phyloP scores from a whole-genome alignment of 1,284 basidiomycete species.

The Fomitopsis palustris region DNA sequence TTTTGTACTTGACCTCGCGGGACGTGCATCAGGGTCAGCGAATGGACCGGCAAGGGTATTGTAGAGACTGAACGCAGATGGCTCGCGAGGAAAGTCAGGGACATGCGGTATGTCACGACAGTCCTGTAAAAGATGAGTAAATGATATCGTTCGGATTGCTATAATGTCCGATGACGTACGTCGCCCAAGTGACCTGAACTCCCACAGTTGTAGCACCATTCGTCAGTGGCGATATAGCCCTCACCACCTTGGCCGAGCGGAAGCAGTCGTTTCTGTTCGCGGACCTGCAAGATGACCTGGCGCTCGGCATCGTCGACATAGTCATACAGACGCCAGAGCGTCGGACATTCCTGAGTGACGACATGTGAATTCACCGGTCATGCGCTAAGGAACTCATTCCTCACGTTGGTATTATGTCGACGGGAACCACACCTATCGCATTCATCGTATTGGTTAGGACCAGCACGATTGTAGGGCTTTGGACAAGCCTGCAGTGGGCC shows the following conservation, averaged over 20 bases:
- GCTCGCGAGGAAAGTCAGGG: slow-evolving; percentile 48
- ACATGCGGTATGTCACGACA: slow-evolving; percentile 56
- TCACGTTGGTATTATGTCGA: slow-evolving; percentile 66
- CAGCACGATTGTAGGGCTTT: slow-evolving; percentile 45
- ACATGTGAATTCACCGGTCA: not conserved
- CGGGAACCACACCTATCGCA: slow-evolving; percentile 78
- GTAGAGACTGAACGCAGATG: slow-evolving; percentile 74
- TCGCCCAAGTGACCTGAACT: slow-evolving; percentile 81
- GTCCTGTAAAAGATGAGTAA: slow-evolving; percentile 46
- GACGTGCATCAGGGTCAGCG: slow-evolving; percentile 38
- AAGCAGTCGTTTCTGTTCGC: slow-evolving; percentile 46
- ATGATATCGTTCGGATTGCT: not conserved
- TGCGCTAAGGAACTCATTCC: slow-evolving; percentile 19
- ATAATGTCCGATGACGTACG: slow-evolving; percentile 43
- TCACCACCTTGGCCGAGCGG: slow-evolving; percentile 71
- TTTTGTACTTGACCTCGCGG: slow-evolving; percentile 8
- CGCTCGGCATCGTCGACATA: slow-evolving; percentile 65
- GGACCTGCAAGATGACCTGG: slow-evolving; percentile 40
- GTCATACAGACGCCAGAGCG: slow-evolving; percentile 83
- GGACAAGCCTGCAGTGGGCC: slow-evolving; percentile 64
- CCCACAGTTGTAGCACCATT: slow-evolving; percentile 92
- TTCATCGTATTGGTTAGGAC: slow-evolving; percentile 37
- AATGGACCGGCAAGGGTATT: slow-evolving; percentile 77
- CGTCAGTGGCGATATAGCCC: slow-evolving; percentile 66
- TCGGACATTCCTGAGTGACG: slow-evolving; percentile 72